Base-by-base conservation (phyloP, 352 stramenopile species). In the Thraustochytrium aureum region DNA sequence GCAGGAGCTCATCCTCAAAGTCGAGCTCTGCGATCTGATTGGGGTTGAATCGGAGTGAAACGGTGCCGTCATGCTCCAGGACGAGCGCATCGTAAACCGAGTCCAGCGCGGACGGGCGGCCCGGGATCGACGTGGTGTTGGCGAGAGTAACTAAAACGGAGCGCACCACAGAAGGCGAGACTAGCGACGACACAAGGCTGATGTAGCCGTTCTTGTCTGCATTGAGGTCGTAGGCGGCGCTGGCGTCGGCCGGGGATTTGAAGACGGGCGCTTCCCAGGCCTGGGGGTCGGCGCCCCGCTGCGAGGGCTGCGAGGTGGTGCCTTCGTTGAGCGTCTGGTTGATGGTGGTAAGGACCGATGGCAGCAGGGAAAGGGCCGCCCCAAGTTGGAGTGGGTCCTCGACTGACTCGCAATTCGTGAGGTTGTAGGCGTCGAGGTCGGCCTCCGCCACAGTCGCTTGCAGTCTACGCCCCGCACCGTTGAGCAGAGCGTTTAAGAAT, bases 141-240 rank as follows among this genome's bases (percentile, higher is more conserved):
- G 47, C 47, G 47, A 56, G 26, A 56, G 47, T 56, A 22, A 26
- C 26, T 26, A 56, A 56, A 56, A 56, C 47, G 17, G 17, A 26
- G 17, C 26, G 47, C 17, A 56, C 26, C 17, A 56, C 47, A 56
- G 17, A 17, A 56, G 47, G 47, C 17, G 17, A 22, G 17, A 26
- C 17, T 17, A 56, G 47, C 17, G 47, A 22, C 41, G 62, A 74
- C 12, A 61, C 30, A 5, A 45, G 26, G 12, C 35, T 20, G 33
- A 74, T 61, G 62, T 74, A 74, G 14, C 14, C 62, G 41, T 74
- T 56, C 26, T 17, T 74, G 30, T 74, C 62, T 1, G 17, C 62
- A 5, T 35, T 74, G 26, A 74, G 10, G 30, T 56, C 45, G 30
- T 61, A 74, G 30, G 59, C 62, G n/a, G 20, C 14, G 10, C 38